Base-by-base conservation (phyloP, 2,329 filamentous ascomycete species). In the Cytospora piceicola region DNA sequence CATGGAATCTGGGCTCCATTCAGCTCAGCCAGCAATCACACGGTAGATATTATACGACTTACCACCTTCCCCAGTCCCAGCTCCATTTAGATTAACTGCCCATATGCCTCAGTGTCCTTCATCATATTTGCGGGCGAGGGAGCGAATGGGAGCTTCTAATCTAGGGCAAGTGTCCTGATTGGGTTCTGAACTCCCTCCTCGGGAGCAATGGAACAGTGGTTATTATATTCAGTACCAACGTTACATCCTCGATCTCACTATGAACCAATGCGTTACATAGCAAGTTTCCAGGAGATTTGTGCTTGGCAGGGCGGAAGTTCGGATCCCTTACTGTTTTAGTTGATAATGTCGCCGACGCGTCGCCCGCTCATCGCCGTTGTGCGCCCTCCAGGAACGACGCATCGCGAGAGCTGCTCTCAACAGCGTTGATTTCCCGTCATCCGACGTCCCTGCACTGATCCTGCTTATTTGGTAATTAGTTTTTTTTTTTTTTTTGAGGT, bases 141-240 rank as follows among this genome's bases (percentile, higher is more conserved):
- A 39, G 53, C 60, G n/a, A 63, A 63, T 63, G 17, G 60, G 53
- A 57, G 29, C 14, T 9, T 12, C 53, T 12, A 27, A 29, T 36
- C 22, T n/a, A 30, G 49, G 39, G 29, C 60, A 29, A 51, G 32
- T 63, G 60, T 63, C 53, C 56, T 57, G 60, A 63, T 63, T 57
- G 60, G 60, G 29, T 24, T 29, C 20, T 14, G 6, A 22, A 42
- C n/a, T 55, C 20, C 60, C 20, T 46, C n/a, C 60, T 29, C 29
- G 11, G 17, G 20, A 57, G 36, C 32, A 53, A 63, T 29, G 42
- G 15, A 34, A 49, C 11, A 29, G 15, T 22, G 29, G 24, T 12
- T 36, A 55, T 56, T 20, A 22, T 9, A n/a, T 17, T 36, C 27
- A 29, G 29, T 51, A 14, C 36, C 60, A 46, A 11, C 32, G 49